Percentiles rank a stretch among this genome's conserved stretches.
These are phyloP conservation scores for Cymodocea nodosa DNA, from an alignment of 116 monocot species.

Conservation along the genomic window DNA sequence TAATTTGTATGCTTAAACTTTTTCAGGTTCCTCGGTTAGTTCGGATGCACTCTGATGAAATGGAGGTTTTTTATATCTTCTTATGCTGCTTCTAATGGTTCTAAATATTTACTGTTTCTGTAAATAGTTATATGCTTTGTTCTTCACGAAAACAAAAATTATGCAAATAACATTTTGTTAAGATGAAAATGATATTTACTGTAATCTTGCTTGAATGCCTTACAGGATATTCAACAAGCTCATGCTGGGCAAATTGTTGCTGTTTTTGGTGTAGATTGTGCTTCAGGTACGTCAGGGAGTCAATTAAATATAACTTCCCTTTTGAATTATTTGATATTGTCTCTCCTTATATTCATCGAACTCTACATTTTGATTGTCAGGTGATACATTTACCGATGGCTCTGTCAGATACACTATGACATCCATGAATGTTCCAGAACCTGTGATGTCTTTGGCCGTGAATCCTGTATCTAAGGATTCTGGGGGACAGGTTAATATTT, in stretches of 20 bases:
- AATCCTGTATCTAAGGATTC: slow-evolving; percentile 96
- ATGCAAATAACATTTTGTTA: too few relatives aligned
- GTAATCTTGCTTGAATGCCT: neutral
- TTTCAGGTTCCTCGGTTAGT: slow-evolving; percentile 89
- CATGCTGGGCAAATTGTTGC: slow-evolving; percentile 99
- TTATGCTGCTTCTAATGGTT: neutral
- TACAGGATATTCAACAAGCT: slow-evolving; percentile 89
- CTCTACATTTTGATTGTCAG: slow-evolving; percentile 23
- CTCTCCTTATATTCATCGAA: neutral
- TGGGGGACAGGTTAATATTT: slow-evolving; percentile 70
- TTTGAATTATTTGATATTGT: neutral
- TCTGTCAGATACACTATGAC: slow-evolving; percentile 97
- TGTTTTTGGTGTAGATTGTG: slow-evolving; percentile 99
- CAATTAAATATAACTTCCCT: neutral
- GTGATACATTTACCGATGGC: slow-evolving; percentile 98
- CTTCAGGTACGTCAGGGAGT: slow-evolving; percentile 46
- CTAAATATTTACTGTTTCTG: neutral
- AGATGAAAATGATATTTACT: neutral
- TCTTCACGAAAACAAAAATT: too few relatives aligned
- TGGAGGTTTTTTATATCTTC: slow-evolving; percentile 52
- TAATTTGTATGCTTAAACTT: neutral
- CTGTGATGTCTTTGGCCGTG: slow-evolving; percentile 96
- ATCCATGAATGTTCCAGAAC: slow-evolving; percentile 99
- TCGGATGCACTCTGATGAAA: slow-evolving; percentile 94
- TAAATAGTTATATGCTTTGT: too few relatives aligned